Evolutionary conservation across 2,329 filamentous ascomycete genomes (phyloP).

Genomic region (Fusarium virguliforme): DNA sequence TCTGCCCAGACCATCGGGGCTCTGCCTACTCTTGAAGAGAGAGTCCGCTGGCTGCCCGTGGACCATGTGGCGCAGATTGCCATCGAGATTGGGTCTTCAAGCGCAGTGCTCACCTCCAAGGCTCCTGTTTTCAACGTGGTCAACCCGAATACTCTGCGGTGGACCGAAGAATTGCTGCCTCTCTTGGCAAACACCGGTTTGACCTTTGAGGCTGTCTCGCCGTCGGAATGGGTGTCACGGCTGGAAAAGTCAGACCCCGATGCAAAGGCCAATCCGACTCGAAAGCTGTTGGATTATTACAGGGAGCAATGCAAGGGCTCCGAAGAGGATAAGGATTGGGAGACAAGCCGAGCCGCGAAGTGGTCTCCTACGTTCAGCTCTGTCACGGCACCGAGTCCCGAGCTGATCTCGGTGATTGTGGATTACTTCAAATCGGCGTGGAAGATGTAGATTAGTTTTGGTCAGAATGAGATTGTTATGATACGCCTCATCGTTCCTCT

Average conservation of each 20-base stretch:
- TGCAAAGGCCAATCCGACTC: slow-evolving; percentile 64
- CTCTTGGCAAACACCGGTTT: slow-evolving; percentile 63
- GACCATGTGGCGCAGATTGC: slow-evolving; percentile 56
- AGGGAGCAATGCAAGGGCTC: no score
- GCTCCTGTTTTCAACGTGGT: slow-evolving; percentile 66
- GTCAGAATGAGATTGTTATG: no score
- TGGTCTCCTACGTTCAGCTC: no score
- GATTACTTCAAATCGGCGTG: no score
- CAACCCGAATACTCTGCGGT: slow-evolving; percentile 66
- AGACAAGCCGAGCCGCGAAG: no score
- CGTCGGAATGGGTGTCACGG: slow-evolving; percentile 62
- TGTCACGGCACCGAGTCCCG: no score
- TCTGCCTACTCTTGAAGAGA: slow-evolving; percentile 62
- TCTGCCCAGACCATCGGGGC: slow-evolving; percentile 63
- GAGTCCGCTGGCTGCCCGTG: slow-evolving; percentile 59
- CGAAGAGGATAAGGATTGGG: no score
- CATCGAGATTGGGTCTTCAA: slow-evolving; percentile 44
- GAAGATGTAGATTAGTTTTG: no score
- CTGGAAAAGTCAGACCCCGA: slow-evolving; percentile 65
- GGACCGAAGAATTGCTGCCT: slow-evolving; percentile 69
- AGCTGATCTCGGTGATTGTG: no score
- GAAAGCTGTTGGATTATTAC: slow-evolving; percentile 65
- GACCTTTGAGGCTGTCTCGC: slow-evolving; percentile 60
- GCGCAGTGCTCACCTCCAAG: slow-evolving; percentile 45
- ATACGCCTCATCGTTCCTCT: no score